phyloP scores from a whole-genome alignment of 1,284 basidiomycete species.

The Quambalaria eucalypti region DNA sequence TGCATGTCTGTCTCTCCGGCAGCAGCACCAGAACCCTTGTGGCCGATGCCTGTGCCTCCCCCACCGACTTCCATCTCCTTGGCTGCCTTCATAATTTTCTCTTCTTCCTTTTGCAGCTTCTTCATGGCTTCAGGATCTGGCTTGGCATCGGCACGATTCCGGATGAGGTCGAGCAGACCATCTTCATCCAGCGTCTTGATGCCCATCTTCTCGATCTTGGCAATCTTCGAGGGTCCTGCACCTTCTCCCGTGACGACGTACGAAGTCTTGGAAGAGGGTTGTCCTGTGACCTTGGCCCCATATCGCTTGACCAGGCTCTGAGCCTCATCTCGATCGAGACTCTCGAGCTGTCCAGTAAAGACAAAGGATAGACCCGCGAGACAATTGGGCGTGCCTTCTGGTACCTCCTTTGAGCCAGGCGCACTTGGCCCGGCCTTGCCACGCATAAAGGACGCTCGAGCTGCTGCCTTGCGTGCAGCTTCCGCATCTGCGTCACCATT shows the following conservation, averaged over 20 bases:
- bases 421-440: conserved; percentile 61
- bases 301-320: conserved; percentile 80
- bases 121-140: conserved; percentile 69
- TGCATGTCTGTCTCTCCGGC: background rate
- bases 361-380: conserved; percentile 82
- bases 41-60: conserved; percentile 13
- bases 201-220: conserved; percentile 68
- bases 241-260: conserved; percentile 81
- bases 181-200: conserved; percentile 76
- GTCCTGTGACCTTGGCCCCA: conserved; percentile 67
- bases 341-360: conserved; percentile 76
- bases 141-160: conserved; percentile 45
- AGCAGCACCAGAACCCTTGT: conserved; percentile 44
- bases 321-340: conserved; percentile 80
- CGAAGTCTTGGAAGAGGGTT: conserved; percentile 81
- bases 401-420: conserved; percentile 73
- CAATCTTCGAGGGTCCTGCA: conserved; percentile 78
- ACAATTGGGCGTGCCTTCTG: conserved; percentile 67
- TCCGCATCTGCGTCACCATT: conserved; percentile 2
- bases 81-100: conserved; percentile 47
- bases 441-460: conserved; percentile 49
- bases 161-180: conserved; percentile 64
- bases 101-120: conserved; percentile 70
- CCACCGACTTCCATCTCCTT: conserved; percentile 20
- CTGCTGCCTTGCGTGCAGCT: background rate